Base-by-base conservation (phyloP, 164 flowering plant species). In the Saururus chinensis region DNA sequence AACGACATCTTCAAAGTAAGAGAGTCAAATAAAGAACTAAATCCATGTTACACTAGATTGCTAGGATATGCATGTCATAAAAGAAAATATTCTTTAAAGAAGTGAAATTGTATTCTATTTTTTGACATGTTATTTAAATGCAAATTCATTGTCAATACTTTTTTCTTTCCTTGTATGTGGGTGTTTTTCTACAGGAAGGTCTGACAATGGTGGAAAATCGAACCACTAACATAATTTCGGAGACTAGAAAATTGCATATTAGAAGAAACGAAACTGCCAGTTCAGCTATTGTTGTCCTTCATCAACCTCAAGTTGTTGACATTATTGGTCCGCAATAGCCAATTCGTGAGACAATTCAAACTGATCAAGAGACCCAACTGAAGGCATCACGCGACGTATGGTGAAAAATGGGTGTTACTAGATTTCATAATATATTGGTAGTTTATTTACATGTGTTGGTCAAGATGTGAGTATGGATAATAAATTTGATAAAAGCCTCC, bases 361-460 rank as follows among this genome's bases (percentile, higher is more conserved):
- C 82, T 25, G 78, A 79, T 74, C 90, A 73, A 62, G 97, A 88
- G 74, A 86, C 78, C 42, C 92, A 87, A 79, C 83, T 95, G 76
- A 91, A 95, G 84, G 99, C 99, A 73, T 91, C 99, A 69, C 97
- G 99, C 84, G 99, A 95, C 82, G 99, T 95, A 95, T 87, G 97
- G 90, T 89, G 82, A 72, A 92, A 74, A 76, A 75, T 81, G 60
- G 81, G 81, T 84, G 61, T 76, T 54, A 64, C 54, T 40, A 30
- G 66, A 56, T 56, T 54, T 20, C 25, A 22, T 54, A 20, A 24
- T 22, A 13, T 41, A 42, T 41, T 37, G 23, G 25, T 19, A 49
- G 25, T 22, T 20, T 59, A 19, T 20, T 30, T 22, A 17, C 7
- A 45, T 21, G 40, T 37, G n/a, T 58, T 21, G 5, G 20, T 40